These are phyloP conservation scores for Achlya hypogyna DNA, from an alignment of 352 stramenopile genomes.

Conservation along the genomic window DNA sequence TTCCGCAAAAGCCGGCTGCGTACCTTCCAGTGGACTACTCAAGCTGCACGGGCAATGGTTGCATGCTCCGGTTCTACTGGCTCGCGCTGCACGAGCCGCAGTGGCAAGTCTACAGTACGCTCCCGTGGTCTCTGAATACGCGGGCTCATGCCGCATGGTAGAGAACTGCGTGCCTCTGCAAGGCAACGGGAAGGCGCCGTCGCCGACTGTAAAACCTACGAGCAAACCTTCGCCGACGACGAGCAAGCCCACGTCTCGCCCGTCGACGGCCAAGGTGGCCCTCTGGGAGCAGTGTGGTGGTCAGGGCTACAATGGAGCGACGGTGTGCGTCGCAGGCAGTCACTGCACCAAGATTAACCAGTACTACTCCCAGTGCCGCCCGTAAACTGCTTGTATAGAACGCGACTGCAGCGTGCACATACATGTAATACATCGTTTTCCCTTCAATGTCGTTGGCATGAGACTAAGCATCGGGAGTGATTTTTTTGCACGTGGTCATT, in stretches of 20 bases:
- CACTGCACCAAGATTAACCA: not conserved
- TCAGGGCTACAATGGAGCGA: not conserved
- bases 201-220: no score
- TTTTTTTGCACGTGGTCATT: no score
- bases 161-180: no score
- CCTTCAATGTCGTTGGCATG: no score
- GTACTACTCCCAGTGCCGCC: not conserved
- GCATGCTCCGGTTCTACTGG: conserved; percentile 39
- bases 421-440: no score
- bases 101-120: conserved; percentile 37
- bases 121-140: no score
- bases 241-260: not conserved
- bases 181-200: no score
- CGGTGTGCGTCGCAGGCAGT: not conserved
- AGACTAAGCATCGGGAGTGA: no score
- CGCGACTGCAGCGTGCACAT: not conserved
- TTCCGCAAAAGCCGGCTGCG: conserved; percentile 22
- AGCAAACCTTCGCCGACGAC: no score
- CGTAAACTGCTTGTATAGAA: not conserved
- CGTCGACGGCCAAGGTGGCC: not conserved
- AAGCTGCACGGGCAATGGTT: conserved; percentile 29
- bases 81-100: conserved; percentile 27
- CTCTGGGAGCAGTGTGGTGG: not conserved
- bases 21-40: conserved; percentile 42
- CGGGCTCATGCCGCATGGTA: no score